These are phyloP conservation scores for Eucalyptus guilfoylei DNA, from an alignment of 345 rosid species.

Conservation along the genomic window DNA sequence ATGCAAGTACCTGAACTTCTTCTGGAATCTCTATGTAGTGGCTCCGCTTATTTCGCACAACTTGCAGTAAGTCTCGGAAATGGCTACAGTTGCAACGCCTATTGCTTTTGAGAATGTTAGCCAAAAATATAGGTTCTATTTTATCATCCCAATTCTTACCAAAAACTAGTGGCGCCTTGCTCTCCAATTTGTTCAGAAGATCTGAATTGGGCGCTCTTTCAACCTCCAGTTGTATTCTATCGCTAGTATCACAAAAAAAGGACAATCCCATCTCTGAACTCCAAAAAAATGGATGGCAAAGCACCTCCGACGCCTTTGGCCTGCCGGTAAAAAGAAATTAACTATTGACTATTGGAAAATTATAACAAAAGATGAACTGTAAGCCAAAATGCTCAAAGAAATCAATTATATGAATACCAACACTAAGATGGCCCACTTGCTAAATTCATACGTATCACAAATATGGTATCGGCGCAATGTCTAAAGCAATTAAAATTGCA, in stretches of 20 bases:
- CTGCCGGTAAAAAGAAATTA: neutral
- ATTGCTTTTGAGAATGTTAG: constrained; percentile 12
- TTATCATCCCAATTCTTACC: constrained; percentile 82
- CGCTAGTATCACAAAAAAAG: too few species aligned
- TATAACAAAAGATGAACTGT: accelerated
- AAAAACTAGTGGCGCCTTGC: constrained; percentile 40
- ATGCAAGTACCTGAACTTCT: constrained; percentile 52
- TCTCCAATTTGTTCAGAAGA: neutral
- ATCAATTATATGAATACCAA: neutral
- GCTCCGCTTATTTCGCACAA: constrained; percentile 64
- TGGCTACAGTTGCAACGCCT: constrained; percentile 8
- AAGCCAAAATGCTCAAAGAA: neutral
- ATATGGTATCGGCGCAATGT: accelerated
- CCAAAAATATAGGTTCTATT: constrained; percentile 51
- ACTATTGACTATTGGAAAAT: neutral
- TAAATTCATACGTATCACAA: neutral
- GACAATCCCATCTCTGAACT: too few species aligned
- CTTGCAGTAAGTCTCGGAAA: constrained; percentile 66
- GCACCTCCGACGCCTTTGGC: too few species aligned
- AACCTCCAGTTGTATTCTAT: too few species aligned
- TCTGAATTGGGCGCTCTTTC: too few species aligned
- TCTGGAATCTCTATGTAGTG: constrained; percentile 38
- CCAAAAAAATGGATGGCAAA: too few species aligned
- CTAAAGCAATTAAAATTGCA: neutral
- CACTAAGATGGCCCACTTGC: accelerated